Conservation (phyloP, 2,329 filamentous ascomycete species). For the Lachnellula willkommii region DNA sequence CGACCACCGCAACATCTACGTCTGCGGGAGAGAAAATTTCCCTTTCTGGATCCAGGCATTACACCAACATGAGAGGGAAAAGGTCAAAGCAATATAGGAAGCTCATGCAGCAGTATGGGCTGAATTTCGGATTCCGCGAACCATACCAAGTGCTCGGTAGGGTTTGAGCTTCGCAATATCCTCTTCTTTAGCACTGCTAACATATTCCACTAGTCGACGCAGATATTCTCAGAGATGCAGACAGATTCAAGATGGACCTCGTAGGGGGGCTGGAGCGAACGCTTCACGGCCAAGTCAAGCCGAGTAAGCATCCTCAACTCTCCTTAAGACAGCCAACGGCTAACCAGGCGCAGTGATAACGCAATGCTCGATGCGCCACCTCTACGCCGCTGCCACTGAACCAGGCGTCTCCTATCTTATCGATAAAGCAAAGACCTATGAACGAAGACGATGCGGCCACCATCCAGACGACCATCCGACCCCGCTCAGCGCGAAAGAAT, state of each 20-base stretch:
- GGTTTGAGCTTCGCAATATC: slow-evolving; percentile 21
- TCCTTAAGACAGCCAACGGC: neutral
- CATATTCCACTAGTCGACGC: slow-evolving; percentile 59
- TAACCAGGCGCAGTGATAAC: slow-evolving; percentile 57
- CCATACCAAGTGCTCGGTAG: slow-evolving; percentile 83
- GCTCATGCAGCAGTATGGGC: slow-evolving; percentile 86
- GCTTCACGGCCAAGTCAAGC: slow-evolving; percentile 81
- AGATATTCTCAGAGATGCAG: slow-evolving; percentile 75
- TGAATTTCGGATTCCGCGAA: slow-evolving; percentile 85
- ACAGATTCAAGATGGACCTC: slow-evolving; percentile 86
- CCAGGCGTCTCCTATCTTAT: slow-evolving; percentile 52
- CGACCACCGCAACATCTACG: neutral
- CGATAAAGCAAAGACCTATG: slow-evolving; percentile 66
- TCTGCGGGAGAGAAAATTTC: neutral
- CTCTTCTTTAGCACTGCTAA: slow-evolving; percentile 5
- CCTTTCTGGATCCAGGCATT: neutral
- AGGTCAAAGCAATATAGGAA: slow-evolving; percentile 73
- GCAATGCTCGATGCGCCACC: slow-evolving; percentile 73
- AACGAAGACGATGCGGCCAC: slow-evolving; percentile 74
- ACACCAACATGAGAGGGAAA: slow-evolving; percentile 58
- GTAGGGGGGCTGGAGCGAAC: slow-evolving; percentile 69
- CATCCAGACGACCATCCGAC: slow-evolving; percentile 66
- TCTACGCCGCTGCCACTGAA: slow-evolving; percentile 59
- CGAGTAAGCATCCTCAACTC: slow-evolving; percentile 48
- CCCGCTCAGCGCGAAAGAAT: slow-evolving; percentile 64